phyloP scores from a whole-genome alignment of 768 basidiomycete species.

The Pisolithus orientalis region DNA sequence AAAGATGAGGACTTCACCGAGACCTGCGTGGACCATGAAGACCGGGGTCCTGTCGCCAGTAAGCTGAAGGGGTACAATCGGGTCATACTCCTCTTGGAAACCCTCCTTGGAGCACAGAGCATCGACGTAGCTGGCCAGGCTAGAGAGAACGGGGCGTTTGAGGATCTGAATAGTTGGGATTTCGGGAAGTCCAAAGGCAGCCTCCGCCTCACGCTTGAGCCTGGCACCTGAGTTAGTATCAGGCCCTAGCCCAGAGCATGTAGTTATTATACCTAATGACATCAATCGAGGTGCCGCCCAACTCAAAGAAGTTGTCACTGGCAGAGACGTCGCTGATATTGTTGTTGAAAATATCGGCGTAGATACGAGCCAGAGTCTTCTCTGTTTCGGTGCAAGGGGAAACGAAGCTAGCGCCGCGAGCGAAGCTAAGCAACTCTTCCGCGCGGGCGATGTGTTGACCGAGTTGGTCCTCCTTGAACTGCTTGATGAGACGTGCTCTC shows the following conservation, averaged over 20 bases:
- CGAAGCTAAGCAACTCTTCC: slow-evolving; percentile 11
- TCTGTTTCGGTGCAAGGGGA: slow-evolving; percentile 17
- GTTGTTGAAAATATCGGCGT: slow-evolving; percentile 23
- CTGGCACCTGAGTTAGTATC: background rate
- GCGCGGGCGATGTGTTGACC: slow-evolving; percentile 19
- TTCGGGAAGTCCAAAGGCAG: slow-evolving; percentile 19
- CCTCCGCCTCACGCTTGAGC: slow-evolving; percentile 18
- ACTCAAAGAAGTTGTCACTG: slow-evolving; percentile 32
- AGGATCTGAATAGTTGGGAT: slow-evolving; percentile 33
- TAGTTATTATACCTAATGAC: slow-evolving; percentile 14
- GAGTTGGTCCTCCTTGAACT: slow-evolving; percentile 29
- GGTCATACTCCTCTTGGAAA: slow-evolving; percentile 25
- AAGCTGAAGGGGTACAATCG: slow-evolving; percentile 33
- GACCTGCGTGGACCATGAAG: slow-evolving; percentile 38
- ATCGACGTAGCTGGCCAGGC: slow-evolving; percentile 24
- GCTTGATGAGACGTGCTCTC: slow-evolving; percentile 25
- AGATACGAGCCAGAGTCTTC: slow-evolving; percentile 18
- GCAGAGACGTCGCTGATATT: slow-evolving; percentile 16
- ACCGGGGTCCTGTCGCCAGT: slow-evolving; percentile 34
- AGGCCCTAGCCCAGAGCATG: background rate
- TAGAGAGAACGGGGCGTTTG: slow-evolving; percentile 24
- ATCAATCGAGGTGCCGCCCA: slow-evolving; percentile 34
- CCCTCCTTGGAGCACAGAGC: slow-evolving; percentile 13
- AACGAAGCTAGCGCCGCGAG: slow-evolving; percentile 17
- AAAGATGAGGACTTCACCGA: slow-evolving; percentile 35